Conservation (phyloP, 108 stramenopile species). For the Pelagomonas calceolata region DNA sequence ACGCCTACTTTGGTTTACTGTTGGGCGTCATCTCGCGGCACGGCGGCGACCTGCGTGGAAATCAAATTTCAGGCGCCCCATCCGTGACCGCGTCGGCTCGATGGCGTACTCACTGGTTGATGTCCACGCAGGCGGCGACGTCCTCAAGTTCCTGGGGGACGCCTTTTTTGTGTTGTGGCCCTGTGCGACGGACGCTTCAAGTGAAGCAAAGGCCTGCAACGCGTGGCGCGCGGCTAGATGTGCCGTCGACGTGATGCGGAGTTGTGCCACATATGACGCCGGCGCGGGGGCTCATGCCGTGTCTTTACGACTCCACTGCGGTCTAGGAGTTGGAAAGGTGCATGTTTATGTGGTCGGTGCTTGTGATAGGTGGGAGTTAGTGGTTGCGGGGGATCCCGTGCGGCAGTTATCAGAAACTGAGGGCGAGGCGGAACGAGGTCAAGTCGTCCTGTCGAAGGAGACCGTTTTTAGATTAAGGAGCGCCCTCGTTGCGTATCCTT, state of each 20-base stretch:
- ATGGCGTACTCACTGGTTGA: no score
- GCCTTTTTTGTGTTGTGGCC: constrained; percentile 39
- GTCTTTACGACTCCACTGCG: background rate
- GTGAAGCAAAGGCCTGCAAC: background rate
- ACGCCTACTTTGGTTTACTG: constrained; percentile 36
- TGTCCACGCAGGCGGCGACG: no score
- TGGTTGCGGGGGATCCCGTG: constrained; percentile 16
- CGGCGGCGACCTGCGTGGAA: no score
- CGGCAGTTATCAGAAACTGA: constrained; percentile 17
- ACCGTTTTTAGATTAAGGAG: background rate
- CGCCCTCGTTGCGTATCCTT: no score
- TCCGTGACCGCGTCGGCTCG: no score
- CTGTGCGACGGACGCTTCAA: background rate
- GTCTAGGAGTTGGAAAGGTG: constrained; percentile 3
- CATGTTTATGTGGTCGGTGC: constrained; percentile 3
- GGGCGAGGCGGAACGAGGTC: constrained; percentile 17
- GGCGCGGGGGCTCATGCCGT: background rate
- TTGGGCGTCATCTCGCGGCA: constrained; percentile 17
- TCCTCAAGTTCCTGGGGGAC: constrained; percentile 45
- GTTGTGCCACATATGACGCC: background rate
- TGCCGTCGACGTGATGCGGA: constrained; percentile 3
- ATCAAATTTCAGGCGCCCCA: no score
- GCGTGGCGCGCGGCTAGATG: background rate
- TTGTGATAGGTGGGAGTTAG: constrained; percentile 17
- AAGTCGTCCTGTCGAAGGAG: constrained; percentile 15